These are phyloP conservation scores for Fonsecaea nubica DNA, from an alignment of 2,329 filamentous ascomycete species.

Conservation along the genomic window DNA sequence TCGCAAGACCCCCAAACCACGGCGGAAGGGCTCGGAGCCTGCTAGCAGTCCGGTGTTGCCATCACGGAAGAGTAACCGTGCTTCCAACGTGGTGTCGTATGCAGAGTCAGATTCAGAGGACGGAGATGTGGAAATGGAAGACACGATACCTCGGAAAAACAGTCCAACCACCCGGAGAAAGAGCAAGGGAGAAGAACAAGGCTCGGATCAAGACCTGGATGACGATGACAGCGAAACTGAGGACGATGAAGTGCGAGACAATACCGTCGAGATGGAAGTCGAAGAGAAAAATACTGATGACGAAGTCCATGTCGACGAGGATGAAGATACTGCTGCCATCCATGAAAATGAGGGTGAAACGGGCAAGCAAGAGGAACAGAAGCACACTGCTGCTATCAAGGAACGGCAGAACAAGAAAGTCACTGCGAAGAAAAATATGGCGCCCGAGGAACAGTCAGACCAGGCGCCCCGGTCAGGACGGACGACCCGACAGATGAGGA, in stretches of 20 bases:
- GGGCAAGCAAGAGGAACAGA: conserved; percentile 20
- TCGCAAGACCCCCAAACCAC: conserved; percentile 37
- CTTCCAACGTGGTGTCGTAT: conserved; percentile 45
- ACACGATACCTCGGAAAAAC: conserved; percentile 35
- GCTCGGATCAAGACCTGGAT: not conserved
- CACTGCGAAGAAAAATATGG: conserved; percentile 2
- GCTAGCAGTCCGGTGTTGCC: conserved; percentile 43
- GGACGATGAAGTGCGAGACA: conserved; percentile 37
- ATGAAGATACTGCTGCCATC: conserved; percentile 22
- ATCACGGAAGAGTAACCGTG: conserved; percentile 50
- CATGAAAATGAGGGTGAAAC: conserved; percentile 10
- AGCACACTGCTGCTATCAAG: conserved; percentile 9
- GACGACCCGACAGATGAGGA: conserved; percentile 27
- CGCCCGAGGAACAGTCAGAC: conserved; percentile 15
- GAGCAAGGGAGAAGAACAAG: conserved; percentile 36
- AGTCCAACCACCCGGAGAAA: conserved; percentile 38
- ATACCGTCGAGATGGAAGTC: conserved; percentile 18
- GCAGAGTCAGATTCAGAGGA: conserved; percentile 55
- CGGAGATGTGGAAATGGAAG: conserved; percentile 53
- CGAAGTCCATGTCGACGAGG: conserved; percentile 25
- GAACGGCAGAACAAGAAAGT: conserved; percentile 12
- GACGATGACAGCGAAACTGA: conserved; percentile 39
- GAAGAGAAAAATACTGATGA: conserved; percentile 12
- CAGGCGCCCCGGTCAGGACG: not conserved
- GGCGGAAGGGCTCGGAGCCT: conserved; percentile 51